Conservation (phyloP, 768 basidiomycete genomes). For the Termitomyces titanicus region DNA sequence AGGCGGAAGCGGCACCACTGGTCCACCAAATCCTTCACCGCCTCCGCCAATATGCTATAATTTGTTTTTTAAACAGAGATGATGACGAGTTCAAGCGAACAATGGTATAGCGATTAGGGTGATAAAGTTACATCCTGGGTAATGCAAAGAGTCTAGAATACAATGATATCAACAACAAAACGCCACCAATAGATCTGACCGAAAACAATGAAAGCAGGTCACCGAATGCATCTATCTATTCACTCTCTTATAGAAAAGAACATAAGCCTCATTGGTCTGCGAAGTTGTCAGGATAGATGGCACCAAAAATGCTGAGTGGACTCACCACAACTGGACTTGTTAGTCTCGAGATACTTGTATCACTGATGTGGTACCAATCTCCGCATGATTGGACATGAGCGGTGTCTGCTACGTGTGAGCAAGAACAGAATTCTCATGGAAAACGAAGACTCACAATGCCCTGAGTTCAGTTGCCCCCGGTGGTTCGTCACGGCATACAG, state of each 20-base stretch:
- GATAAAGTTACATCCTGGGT: conserved; percentile 17
- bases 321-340: conserved; percentile 67
- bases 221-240: conserved; percentile 36
- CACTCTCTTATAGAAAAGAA: conserved; percentile 76
- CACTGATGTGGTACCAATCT: conserved; percentile 53
- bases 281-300: background rate
- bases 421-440: background rate
- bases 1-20: conserved; percentile 7
- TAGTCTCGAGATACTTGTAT: background rate
- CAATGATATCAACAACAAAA: conserved; percentile 19
- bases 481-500: conserved; percentile 96
- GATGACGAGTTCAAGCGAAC: conserved; percentile 1
- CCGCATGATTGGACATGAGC: conserved; percentile 85
- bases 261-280: conserved; percentile 65
- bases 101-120: conserved; percentile 11
- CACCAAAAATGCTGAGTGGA: conserved; percentile 5
- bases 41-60: too few relatives aligned
- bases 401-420: conserved; percentile 58
- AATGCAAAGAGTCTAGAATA: conserved; percentile 20
- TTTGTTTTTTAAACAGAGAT: too few relatives aligned
- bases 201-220: conserved; percentile 18
- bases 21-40: conserved; percentile 38
- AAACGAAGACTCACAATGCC: conserved; percentile 74
- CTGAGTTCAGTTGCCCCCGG: conserved; percentile 89
- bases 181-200: conserved; percentile 11